A percentile compares a stretch with the other conserved stretches of the same genome.
Conservation (phyloP, 2,329 filamentous ascomycete genomes). For the Aotearoamyces nothofagi region DNA sequence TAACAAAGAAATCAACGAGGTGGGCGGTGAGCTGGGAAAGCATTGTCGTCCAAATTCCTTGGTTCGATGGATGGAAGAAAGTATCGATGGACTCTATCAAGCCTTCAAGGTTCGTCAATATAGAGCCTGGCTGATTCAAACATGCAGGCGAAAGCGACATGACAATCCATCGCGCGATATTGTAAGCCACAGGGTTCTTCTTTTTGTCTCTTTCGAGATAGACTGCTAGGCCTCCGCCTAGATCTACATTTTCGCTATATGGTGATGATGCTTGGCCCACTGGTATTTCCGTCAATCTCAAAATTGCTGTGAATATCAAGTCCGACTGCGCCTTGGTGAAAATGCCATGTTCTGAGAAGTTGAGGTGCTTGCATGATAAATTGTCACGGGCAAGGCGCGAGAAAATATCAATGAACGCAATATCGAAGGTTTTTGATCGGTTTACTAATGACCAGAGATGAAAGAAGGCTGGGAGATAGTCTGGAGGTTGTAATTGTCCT, state of each 20-base stretch:
- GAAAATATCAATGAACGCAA: slow-evolving; percentile 76
- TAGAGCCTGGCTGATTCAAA: slow-evolving; percentile 60
- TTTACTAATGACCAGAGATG: slow-evolving; percentile 92
- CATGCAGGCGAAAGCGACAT: slow-evolving; percentile 84
- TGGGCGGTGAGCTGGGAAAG: slow-evolving; percentile 85
- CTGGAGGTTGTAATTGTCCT: slow-evolving; percentile 66
- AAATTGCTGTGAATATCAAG: slow-evolving; percentile 79
- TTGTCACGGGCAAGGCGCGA: slow-evolving; percentile 80
- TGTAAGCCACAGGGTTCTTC: slow-evolving; percentile 82
- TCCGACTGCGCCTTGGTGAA: slow-evolving; percentile 88
- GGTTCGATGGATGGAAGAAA: slow-evolving; percentile 97
- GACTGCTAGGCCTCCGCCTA: slow-evolving; percentile 66
- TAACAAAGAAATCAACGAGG: slow-evolving; percentile 89
- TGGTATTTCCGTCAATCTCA: slow-evolving; percentile 85
- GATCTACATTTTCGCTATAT: slow-evolving; percentile 68
- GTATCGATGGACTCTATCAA: slow-evolving; percentile 92
- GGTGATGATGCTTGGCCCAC: slow-evolving; percentile 92
- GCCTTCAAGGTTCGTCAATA: slow-evolving; percentile 74
- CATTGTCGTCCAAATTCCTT: slow-evolving; percentile 79
- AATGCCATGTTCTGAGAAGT: slow-evolving; percentile 76
- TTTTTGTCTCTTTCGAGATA: slow-evolving; percentile 86
- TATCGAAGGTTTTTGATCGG: slow-evolving; percentile 74
- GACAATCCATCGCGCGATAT: slow-evolving; percentile 83
- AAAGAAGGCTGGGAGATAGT: slow-evolving; percentile 87
- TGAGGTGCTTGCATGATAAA: slow-evolving; percentile 56